These are phyloP conservation scores for Dactylellina haptotyla DNA, from an alignment of 2,329 filamentous ascomycete species.

Conservation along the genomic window DNA sequence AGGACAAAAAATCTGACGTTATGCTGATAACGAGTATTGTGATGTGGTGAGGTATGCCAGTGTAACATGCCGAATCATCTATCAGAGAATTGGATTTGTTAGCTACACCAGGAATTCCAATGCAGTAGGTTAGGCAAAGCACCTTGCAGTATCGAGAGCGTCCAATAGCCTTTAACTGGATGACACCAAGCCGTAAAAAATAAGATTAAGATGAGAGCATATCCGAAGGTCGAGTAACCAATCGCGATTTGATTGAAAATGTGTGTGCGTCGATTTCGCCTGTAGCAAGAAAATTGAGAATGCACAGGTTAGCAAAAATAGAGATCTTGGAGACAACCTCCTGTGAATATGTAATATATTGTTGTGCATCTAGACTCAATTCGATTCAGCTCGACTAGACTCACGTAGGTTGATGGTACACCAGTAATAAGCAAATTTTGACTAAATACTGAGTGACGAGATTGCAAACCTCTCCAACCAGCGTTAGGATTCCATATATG, in stretches of 20 bases:
- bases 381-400: too few species aligned
- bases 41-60: constrained; percentile 20
- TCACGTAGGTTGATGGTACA: constrained; percentile 36
- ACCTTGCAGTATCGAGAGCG: constrained; percentile 10
- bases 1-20: constrained; percentile 21
- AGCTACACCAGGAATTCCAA: neutral
- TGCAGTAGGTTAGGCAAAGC: constrained; percentile 1
- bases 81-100: constrained; percentile 4
- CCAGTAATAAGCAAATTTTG: constrained; percentile 28
- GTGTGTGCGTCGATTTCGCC: constrained; percentile 19
- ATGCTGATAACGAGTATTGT: constrained; percentile 21
- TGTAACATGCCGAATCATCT: constrained; percentile 15
- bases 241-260: constrained; percentile 15
- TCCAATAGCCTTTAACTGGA: constrained; percentile 30
- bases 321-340: too few species aligned
- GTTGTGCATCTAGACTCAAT: too few species aligned
- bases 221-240: constrained; percentile 10
- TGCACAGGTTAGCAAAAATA: too few species aligned
- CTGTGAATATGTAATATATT: too few species aligned
- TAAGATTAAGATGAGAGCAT: constrained; percentile 23
- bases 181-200: constrained; percentile 33
- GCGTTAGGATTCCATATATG: constrained; percentile 3
- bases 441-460: constrained; percentile 30
- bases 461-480: constrained; percentile 28
- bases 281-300: neutral